Percentiles rank a stretch among this genome's conserved stretches.
Conservation (phyloP, 805 yeast species). For the Pichia pseudocactophila region DNA sequence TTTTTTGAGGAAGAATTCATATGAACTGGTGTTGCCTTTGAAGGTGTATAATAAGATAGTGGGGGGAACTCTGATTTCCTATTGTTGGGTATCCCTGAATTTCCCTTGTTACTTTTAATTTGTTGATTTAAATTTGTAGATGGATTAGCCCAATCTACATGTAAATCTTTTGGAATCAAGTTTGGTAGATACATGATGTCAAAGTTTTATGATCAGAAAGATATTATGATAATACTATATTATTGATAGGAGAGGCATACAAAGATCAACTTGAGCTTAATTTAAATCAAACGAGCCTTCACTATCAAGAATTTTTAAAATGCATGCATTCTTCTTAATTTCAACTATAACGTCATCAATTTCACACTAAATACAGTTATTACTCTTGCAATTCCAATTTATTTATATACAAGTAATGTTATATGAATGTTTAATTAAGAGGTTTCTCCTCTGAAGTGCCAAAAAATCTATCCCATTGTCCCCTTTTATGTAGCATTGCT, state of each 20-base stretch:
- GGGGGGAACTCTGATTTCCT: constrained; percentile 14
- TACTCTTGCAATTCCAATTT: no score
- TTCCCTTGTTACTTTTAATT: neutral
- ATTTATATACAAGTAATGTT: neutral
- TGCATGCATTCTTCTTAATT: no score
- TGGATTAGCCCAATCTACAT: constrained; percentile 34
- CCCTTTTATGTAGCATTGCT: constrained; percentile 92
- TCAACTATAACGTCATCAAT: no score
- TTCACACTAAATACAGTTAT: no score
- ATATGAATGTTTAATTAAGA: neutral
- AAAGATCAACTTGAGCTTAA: no score
- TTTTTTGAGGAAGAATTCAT: constrained; percentile 1
- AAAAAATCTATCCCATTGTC: constrained; percentile 80
- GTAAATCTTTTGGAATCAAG: constrained; percentile 37
- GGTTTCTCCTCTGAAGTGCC: constrained; percentile 19
- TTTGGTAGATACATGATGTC: constrained; percentile 46
- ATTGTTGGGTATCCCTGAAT: constrained; percentile 7
- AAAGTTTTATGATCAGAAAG: no score
- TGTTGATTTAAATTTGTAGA: constrained; percentile 7
- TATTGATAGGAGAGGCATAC: no score
- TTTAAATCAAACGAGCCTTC: no score
- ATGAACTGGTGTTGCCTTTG: constrained; percentile 7
- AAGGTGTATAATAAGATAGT: constrained; percentile 9
- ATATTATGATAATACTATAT: no score
- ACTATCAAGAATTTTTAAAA: no score